Base-by-base conservation (phyloP, 2,329 filamentous ascomycete genomes). In the Penicillium sp. region DNA sequence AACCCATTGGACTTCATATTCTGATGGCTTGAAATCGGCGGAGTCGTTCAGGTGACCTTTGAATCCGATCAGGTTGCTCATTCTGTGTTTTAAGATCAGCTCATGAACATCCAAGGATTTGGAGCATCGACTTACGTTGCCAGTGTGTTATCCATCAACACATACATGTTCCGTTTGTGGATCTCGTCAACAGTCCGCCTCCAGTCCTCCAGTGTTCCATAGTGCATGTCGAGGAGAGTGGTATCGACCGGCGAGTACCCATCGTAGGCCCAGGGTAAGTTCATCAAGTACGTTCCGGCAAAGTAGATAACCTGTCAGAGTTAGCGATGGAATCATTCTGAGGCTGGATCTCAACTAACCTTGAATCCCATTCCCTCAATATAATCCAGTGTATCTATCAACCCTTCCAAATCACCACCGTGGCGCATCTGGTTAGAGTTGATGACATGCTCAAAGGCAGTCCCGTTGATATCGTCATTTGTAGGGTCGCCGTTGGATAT, bases 281-380 rank as follows among this genome's bases (percentile, higher is more conserved):
- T 88, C 70, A 88, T 82, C 65, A 87, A 81, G 9, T 83, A 79
- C 33, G 83, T 86, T 42, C 86, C 86, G 33, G 84, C 85, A 45
- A 88, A 79, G 66, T 87, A 87, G 41, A 87, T 72, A 13, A 77
- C 83, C 79, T 85, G 21, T 4, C 25, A 60, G 23, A 27, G 42
- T 38, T 12, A 57, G 58, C 65, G 59, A 49, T 33, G 12, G 5
- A 23, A 6, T 17, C 25, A 15, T 49, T 10, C 13, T 23, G 33
- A 31, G 10, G 4, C 13, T 4, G 4, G 38, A 10, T 2, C 5
- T 8, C 27, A 12, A 59, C 65, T 33, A 61, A 82, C 82, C 77
- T 84, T 85, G 67, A 87, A 81, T n/a, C 85, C 86, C 80, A 86
- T 83, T 60, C 84, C 86, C 60, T 84, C 80, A 33, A 88, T 75